Conservation (phyloP, 2,329 filamentous ascomycete species). For the Ophiostoma angusticollis region DNA sequence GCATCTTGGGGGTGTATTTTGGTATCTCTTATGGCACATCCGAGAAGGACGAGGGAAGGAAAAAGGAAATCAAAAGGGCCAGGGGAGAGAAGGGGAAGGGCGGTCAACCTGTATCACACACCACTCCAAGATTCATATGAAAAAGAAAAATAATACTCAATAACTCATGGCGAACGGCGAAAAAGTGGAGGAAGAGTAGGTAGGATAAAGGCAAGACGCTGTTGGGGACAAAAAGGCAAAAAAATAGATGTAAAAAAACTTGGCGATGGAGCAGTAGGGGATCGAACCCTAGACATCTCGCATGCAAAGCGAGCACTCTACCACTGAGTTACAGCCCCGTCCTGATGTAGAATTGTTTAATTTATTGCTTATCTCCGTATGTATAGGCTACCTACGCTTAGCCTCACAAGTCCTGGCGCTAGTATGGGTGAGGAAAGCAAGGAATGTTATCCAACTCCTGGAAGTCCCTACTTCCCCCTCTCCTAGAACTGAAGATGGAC, state of each 20-base stretch:
- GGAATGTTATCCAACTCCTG: too few relatives aligned
- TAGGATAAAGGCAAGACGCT: background rate
- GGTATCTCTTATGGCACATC: background rate
- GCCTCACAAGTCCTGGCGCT: too few relatives aligned
- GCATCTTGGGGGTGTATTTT: background rate
- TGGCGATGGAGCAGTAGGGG: slow-evolving; percentile 16
- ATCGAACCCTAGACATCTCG: slow-evolving; percentile 23
- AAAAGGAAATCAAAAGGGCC: background rate
- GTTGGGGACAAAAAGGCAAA: background rate
- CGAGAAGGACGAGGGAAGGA: background rate
- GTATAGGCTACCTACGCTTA: slow-evolving; percentile 3
- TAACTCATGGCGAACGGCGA: too few relatives aligned
- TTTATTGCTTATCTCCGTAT: slow-evolving; percentile 3
- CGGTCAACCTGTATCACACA: too few relatives aligned
- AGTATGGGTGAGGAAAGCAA: too few relatives aligned
- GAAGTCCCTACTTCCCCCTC: too few relatives aligned
- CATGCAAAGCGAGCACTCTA: slow-evolving; percentile 23
- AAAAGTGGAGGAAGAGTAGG: background rate
- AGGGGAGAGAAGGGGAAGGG: background rate
- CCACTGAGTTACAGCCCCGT: slow-evolving; percentile 19
- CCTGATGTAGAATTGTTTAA: background rate
- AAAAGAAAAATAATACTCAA: background rate
- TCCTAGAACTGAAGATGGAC: too few relatives aligned
- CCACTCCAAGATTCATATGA: background rate
- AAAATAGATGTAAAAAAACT: slow-evolving; percentile 14